Conservation (phyloP, 345 rosid genomes). For the Lepidium aucheri region DNA sequence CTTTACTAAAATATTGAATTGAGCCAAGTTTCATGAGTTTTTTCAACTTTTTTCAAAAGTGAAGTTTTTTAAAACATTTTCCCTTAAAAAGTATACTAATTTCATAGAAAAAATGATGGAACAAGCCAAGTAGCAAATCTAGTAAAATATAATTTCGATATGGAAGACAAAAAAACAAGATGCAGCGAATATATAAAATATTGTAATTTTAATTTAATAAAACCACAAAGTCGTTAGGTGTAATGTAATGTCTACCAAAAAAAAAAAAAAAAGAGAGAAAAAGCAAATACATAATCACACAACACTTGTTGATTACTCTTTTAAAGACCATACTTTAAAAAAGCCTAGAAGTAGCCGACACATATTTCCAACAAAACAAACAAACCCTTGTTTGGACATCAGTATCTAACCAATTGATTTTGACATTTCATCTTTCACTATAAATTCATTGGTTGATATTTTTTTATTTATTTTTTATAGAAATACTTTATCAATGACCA, state of each 20-base stretch:
- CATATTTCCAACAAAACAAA: neutral
- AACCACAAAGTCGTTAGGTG: slow-evolving; percentile 21
- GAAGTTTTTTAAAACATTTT: too few species aligned
- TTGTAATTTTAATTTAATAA: neutral
- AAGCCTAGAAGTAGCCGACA: slow-evolving; percentile 20
- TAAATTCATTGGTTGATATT: slow-evolving; percentile 3
- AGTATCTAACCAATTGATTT: slow-evolving; percentile 22
- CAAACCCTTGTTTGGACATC: slow-evolving; percentile 17
- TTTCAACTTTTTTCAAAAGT: too few species aligned
- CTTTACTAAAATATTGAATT: too few species aligned
- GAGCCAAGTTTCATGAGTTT: too few species aligned
- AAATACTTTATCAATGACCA: neutral
- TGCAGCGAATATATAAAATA: neutral
- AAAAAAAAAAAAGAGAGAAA: neutral
- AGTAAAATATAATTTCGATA: neutral
- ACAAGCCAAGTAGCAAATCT: too few species aligned
- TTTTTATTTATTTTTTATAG: neutral
- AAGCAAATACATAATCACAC: slow-evolving; percentile 18
- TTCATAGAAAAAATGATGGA: too few species aligned
- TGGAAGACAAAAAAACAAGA: neutral
- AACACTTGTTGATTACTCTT: slow-evolving; percentile 14
- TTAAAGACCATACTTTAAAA: neutral
- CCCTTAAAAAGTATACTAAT: too few species aligned
- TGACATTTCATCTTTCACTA: slow-evolving; percentile 24
- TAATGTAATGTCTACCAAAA: slow-evolving; percentile 18